Evolutionary conservation across 1,284 basidiomycete genomes (phyloP).

Genomic region (Microbotryum intermedium): DNA sequence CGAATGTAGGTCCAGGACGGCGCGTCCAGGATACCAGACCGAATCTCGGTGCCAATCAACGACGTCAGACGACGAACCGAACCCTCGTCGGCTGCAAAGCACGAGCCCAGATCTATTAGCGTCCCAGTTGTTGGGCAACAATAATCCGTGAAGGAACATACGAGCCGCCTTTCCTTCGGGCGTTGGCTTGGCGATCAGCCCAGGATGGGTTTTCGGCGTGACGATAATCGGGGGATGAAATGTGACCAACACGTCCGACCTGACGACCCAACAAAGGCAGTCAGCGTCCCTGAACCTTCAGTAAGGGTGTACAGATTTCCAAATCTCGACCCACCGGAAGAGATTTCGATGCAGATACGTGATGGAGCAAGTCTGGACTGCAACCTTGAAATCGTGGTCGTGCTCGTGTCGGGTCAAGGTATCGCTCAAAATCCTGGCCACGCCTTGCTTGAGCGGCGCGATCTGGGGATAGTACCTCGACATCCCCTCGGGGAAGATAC

Average conservation of each 20-base stretch:
- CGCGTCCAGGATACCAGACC: slow-evolving; percentile 65
- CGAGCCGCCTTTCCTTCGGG: not conserved
- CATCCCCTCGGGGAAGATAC: slow-evolving; percentile 72
- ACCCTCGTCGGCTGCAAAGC: slow-evolving; percentile 22
- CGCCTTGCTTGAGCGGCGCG: slow-evolving; percentile 74
- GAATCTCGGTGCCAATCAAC: slow-evolving; percentile 57
- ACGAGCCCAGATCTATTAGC: not conserved
- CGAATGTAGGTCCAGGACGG: slow-evolving; percentile 71
- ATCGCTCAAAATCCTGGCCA: slow-evolving; percentile 68
- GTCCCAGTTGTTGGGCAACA: not conserved
- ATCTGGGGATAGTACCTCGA: slow-evolving; percentile 72
- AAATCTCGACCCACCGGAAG: slow-evolving; percentile 49
- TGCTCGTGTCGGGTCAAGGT: slow-evolving; percentile 55
- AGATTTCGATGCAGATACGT: slow-evolving; percentile 62
- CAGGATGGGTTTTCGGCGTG: slow-evolving; percentile 18
- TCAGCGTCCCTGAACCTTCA: too few species aligned
- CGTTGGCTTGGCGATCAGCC: slow-evolving; percentile 7
- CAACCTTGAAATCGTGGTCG: slow-evolving; percentile 58
- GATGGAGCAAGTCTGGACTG: slow-evolving; percentile 65
- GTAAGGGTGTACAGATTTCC: too few species aligned
- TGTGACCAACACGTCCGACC: slow-evolving; percentile 67
- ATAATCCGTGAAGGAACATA: not conserved
- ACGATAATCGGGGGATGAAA: slow-evolving; percentile 60
- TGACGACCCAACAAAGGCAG: too few species aligned
- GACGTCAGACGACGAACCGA: slow-evolving; percentile 56